Evolutionary conservation across 2,329 filamentous ascomycete species (phyloP), one percentile per base, ranked within the genome.

Genomic region (Botryotinia narcissicola): DNA sequence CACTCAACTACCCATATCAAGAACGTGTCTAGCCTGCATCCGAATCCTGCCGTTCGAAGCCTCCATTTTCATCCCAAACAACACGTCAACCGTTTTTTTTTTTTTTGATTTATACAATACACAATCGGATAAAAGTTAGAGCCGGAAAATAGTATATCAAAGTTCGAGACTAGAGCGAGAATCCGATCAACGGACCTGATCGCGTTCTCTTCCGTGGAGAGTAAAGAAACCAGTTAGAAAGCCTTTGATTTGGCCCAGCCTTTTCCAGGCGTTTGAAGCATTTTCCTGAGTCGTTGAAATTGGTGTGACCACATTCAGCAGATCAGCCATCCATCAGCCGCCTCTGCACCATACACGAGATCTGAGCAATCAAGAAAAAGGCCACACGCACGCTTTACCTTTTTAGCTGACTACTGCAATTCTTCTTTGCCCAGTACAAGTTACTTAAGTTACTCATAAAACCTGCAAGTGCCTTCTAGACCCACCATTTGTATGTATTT

Each of bases 321-420:
- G 59, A 57, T 71, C 75, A 77, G 73, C 75, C 74, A 77, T 78
- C 75, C 74, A 77, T 78, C 78, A 77, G 75, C 75, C 75, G 75
- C 74, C 69, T 75, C 61, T 59, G 70, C 70, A 51, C 71, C 44
- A 44, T 62, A 42, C 73, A 73, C 74, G 73, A 64, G 69, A 73
- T 74, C 73, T 75, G 32, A 74, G 72, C 77, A 76, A 75, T 73
- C 71, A 57, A 74, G 67, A 68, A 59, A 54, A 42, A 29, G 69
- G 68, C 54, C 68, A 70, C 37, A n/a, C 14, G 54, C 69, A 46
- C 74, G 73, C 75, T 74, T 73, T 57, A 59, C 46, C 54, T 73
- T 46, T 72, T 71, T 70, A 35, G 71, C 73, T 72, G 66, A 71
- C 70, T 72, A 44, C 61, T 68, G 71, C 54, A 32, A 57, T 59